Evolutionary conservation across 208 protist species (phyloP).

Genomic region (Crithidia mellificae): DNA sequence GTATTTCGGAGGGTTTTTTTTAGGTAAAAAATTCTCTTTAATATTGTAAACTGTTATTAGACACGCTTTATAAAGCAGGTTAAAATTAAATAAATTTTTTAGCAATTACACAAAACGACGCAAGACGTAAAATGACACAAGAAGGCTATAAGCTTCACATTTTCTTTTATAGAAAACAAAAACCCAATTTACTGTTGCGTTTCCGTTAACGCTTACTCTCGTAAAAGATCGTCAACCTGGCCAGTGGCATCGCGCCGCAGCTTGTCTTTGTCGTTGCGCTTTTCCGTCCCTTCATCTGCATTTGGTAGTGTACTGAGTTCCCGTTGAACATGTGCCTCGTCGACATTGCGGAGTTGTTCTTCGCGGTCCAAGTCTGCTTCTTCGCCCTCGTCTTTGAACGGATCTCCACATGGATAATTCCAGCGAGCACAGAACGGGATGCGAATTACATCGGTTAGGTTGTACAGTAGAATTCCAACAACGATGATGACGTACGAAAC

Average conservation of each 20-base stretch:
- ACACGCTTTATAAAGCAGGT: too few species aligned
- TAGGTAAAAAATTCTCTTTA: too few species aligned
- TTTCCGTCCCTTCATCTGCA: background rate
- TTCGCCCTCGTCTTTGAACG: slow-evolving; percentile 17
- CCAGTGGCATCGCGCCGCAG: slow-evolving; percentile 4
- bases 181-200: too few species aligned
- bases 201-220: slow-evolving; percentile 3
- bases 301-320: slow-evolving; percentile 16
- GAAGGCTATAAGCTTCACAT: too few species aligned
- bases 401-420: slow-evolving; percentile 70
- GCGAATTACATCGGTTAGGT: slow-evolving; percentile 63
- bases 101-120: too few species aligned
- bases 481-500: slow-evolving; percentile 77
- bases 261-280: slow-evolving; percentile 2
- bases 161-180: too few species aligned
- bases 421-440: slow-evolving; percentile 47
- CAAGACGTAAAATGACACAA: too few species aligned
- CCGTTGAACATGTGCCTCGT: background rate
- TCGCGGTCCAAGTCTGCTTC: slow-evolving; percentile 3
- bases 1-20: too few species aligned
- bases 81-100: too few species aligned
- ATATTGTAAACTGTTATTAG: too few species aligned
- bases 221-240: slow-evolving; percentile 13
- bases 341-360: background rate
- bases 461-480: slow-evolving; percentile 66